phyloP scores from a whole-genome alignment of 2,329 filamentous ascomycete genomes.

The Westerdykella sp. region DNA sequence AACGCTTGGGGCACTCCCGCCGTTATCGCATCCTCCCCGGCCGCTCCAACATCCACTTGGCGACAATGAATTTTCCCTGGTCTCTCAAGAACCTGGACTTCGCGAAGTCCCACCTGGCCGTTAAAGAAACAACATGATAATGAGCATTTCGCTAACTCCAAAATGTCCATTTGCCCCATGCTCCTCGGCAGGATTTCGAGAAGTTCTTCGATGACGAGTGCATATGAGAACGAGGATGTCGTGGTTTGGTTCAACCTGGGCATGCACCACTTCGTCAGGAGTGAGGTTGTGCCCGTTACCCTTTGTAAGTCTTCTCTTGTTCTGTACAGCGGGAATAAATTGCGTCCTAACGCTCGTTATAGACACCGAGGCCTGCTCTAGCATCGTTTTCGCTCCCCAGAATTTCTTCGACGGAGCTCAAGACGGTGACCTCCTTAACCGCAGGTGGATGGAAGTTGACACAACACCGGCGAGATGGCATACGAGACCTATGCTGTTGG shows the following conservation, averaged over 20 bases:
- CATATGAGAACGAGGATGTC: conserved; percentile 35
- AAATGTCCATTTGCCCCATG: conserved; percentile 33
- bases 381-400: conserved; percentile 11
- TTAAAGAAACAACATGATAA: conserved; percentile 44
- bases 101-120: conserved; percentile 36
- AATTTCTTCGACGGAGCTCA: conserved; percentile 18
- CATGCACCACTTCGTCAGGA: conserved; percentile 42
- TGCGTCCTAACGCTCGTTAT: too few species aligned
- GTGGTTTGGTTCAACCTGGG: conserved; percentile 49
- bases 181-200: conserved; percentile 45
- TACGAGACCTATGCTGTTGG: conserved; percentile 14
- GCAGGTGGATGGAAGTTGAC: conserved; percentile 15
- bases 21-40: conserved; percentile 45
- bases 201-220: conserved; percentile 47
- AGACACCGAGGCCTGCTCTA: too few species aligned
- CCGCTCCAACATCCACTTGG: conserved; percentile 29
- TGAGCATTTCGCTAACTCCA: conserved; percentile 37
- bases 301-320: too few species aligned
- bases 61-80: conserved; percentile 34
- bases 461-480: conserved; percentile 6
- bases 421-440: conserved; percentile 15
- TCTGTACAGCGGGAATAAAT: too few species aligned
- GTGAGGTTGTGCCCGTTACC: too few species aligned
- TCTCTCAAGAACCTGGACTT: conserved; percentile 31
- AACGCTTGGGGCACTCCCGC: conserved; percentile 49